phyloP scores from a whole-genome alignment of 164 flowering plant genomes.

The Buxus sempervirens region DNA sequence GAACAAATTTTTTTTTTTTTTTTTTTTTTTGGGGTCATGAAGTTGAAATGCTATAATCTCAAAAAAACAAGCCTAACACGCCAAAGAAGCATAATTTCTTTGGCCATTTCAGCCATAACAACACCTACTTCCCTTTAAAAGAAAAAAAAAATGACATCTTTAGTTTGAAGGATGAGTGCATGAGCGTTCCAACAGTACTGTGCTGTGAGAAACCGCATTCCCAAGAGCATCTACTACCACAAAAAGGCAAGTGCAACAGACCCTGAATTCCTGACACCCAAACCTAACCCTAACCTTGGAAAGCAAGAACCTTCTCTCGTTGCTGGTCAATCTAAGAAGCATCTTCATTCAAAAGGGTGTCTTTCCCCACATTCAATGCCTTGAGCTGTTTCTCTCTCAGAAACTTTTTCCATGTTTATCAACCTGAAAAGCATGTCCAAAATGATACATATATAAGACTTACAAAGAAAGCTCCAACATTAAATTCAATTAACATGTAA shows the following conservation, averaged over 20 bases:
- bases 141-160: neutral
- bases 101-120: neutral
- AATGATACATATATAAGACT: neutral
- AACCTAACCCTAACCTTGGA: conserved; percentile 9
- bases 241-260: conserved; percentile 18
- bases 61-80: neutral
- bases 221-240: conserved; percentile 25
- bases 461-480: neutral
- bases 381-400: conserved; percentile 33
- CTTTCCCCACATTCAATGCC: conserved; percentile 30
- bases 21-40: no score
- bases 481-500: neutral
- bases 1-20: no score
- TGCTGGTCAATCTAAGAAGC: neutral
- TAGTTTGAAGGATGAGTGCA: neutral
- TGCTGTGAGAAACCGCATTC: conserved; percentile 12
- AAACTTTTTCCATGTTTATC: conserved; percentile 31
- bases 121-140: neutral
- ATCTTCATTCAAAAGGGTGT: conserved; percentile 24
- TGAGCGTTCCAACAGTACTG: no score
- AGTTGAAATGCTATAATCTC: no score
- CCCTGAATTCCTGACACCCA: conserved; percentile 1
- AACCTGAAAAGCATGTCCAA: conserved; percentile 26
- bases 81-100: neutral
- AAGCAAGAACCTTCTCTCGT: conserved; percentile 1